Base-by-base conservation (phyloP, 331 rosid genomes). In the Ulmus americana region DNA sequence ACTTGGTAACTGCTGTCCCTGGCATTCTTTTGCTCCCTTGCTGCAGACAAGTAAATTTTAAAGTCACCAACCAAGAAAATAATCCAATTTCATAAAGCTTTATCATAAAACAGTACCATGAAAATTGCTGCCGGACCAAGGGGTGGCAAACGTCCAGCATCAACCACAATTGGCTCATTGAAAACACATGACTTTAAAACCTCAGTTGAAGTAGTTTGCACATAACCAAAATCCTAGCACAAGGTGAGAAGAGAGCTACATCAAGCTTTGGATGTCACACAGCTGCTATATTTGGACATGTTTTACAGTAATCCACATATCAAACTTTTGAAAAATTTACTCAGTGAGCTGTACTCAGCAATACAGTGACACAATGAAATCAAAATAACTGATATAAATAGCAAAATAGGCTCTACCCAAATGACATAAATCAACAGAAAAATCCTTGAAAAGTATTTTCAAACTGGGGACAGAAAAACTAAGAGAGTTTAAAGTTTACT, bases 21-120 rank as follows among this genome's bases (percentile, higher is more conserved):
- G 98, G 98, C 98, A 92, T 87, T 71, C 95, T 66, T 79, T 89
- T 92, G 66, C 67, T 70, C 76, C 96, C 88, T 81, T 89, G 87
- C 90, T 80, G 79, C 75, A 84, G 66, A 70, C 65, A 77, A n/a
- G 57, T 46, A 67, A 64, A 59, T 73, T 62, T 45, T 43, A 53
- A 59, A 72, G 71, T 49, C 70, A 71, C 61, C 59, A 63, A 66
- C 65, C 53, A 63, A 61, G 10, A 35, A 76, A 43, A 22, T 18
- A 5, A 5, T n/a, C 13, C 0, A 39, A 15, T 43, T 7, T 50
- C 41, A 43, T 55, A 15, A 39, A 48, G 72, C 49, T 65, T 13
- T 39, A 62, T 39, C 52, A 52, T 3, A 63, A 65, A 66, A 63
- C 22, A 58, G 28, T 86, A 92, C 98, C 98, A 79, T 80, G 63